phyloP scores from a whole-genome alignment of 2,329 filamentous ascomycete species.

The Fusarium duplospermum region DNA sequence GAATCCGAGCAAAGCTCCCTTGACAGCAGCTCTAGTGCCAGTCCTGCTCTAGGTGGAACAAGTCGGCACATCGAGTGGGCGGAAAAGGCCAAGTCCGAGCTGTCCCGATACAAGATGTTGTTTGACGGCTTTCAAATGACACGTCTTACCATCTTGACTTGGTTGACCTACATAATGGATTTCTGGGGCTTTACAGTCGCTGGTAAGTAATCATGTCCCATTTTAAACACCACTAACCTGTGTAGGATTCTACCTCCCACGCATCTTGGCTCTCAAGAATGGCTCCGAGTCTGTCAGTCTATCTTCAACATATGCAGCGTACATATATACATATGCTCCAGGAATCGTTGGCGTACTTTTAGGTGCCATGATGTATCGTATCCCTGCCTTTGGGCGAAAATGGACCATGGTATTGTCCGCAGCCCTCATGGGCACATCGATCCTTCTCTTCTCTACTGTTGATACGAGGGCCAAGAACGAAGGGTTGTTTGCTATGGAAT shows the following conservation, averaged over 20 bases:
- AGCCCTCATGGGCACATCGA: constrained; percentile 57
- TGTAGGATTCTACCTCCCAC: constrained; percentile 57
- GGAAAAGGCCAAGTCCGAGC: constrained; percentile 27
- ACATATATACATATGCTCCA: constrained; percentile 65
- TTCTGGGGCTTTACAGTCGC: constrained; percentile 54
- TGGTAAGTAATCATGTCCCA: constrained; percentile 31
- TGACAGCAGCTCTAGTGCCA: constrained; percentile 27
- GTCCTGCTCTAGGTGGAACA: constrained; percentile 25
- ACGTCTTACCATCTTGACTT: constrained; percentile 49
- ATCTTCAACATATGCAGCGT: constrained; percentile 61
- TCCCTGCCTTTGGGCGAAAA: constrained; percentile 54
- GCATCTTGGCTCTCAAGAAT: constrained; percentile 64
- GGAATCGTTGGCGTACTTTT: constrained; percentile 63
- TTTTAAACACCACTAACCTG: not conserved
- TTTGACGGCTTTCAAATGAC: constrained; percentile 50
- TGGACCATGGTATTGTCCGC: constrained; percentile 59
- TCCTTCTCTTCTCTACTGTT: constrained; percentile 59
- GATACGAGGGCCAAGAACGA: constrained; percentile 52
- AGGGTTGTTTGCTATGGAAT: constrained; percentile 56
- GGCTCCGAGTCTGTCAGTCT: constrained; percentile 56
- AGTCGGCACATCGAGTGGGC: constrained; percentile 32
- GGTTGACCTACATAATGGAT: constrained; percentile 54
- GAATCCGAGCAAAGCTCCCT: constrained; percentile 39
- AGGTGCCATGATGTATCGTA: constrained; percentile 54
- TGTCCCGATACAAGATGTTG: constrained; percentile 48